Conservation (phyloP, 2,329 filamentous ascomycete species). For the Aspergillus puulaauensis region DNA sequence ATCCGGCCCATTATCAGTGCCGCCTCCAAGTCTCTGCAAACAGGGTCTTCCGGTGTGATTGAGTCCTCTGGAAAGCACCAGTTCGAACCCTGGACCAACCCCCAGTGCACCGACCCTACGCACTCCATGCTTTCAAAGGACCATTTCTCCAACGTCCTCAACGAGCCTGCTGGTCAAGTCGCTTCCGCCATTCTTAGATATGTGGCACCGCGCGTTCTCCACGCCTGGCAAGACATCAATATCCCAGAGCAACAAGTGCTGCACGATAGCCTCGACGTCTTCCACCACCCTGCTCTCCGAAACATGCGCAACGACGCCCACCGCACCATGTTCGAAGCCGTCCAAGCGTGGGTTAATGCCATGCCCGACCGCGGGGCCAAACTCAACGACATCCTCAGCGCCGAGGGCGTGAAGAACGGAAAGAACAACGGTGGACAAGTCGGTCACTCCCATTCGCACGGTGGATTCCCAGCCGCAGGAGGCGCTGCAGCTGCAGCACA, state of each 20-base stretch:
- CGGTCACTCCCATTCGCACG: constrained; percentile 30
- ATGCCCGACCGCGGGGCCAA: constrained; percentile 64
- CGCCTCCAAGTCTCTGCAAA: constrained; percentile 80
- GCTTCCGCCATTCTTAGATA: constrained; percentile 80
- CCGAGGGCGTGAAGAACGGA: constrained; percentile 77
- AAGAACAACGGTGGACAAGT: constrained; percentile 58
- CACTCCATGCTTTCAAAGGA: constrained; percentile 83
- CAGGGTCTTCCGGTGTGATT: constrained; percentile 73
- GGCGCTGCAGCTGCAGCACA: constrained; percentile 19
- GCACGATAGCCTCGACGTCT: constrained; percentile 75
- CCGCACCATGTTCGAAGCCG: constrained; percentile 81
- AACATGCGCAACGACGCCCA: constrained; percentile 77
- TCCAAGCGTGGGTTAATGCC: constrained; percentile 76
- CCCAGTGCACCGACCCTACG: constrained; percentile 72
- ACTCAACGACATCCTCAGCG: constrained; percentile 74
- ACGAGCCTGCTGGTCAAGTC: constrained; percentile 72
- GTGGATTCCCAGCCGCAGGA: constrained; percentile 22
- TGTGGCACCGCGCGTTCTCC: constrained; percentile 80
- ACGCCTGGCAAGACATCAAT: constrained; percentile 87
- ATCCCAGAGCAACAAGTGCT: constrained; percentile 81
- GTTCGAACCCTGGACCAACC: constrained; percentile 77
- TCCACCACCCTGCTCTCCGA: constrained; percentile 86
- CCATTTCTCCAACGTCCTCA: constrained; percentile 77
- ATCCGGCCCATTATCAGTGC: constrained; percentile 87
- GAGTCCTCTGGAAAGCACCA: constrained; percentile 70